Conservation (phyloP, 495 filamentous ascomycete genomes). For the Penicillium atrosanguineum region DNA sequence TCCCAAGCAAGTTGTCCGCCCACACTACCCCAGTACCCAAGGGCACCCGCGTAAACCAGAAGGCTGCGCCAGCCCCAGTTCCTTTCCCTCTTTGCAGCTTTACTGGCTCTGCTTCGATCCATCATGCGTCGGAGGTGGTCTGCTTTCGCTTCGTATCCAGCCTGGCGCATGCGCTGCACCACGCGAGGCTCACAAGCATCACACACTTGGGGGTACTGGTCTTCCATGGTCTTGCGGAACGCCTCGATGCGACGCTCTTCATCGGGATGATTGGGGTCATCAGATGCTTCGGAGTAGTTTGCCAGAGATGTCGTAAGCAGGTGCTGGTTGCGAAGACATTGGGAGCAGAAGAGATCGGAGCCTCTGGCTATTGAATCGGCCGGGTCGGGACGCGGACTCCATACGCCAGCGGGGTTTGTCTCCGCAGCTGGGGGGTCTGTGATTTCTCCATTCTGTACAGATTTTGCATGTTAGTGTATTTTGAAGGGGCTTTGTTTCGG, state of each 20-base stretch:
- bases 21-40: conserved; percentile 53
- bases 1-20: conserved; percentile 45
- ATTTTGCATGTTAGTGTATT: not conserved
- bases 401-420: conserved; percentile 33
- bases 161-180: conserved; percentile 58
- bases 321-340: conserved; percentile 80
- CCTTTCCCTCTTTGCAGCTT: conserved; percentile 37
- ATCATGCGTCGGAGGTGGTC: conserved; percentile 73
- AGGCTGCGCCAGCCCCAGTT: conserved; percentile 51
- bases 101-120: conserved; percentile 55
- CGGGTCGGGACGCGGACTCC: conserved; percentile 31
- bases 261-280: conserved; percentile 60
- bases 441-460: conserved; percentile 70
- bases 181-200: conserved; percentile 68
- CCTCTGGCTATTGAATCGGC: conserved; percentile 34
- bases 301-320: conserved; percentile 65
- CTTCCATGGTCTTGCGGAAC: conserved; percentile 64
- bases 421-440: conserved; percentile 75
- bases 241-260: conserved; percentile 55
- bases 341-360: conserved; percentile 65
- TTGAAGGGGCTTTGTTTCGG: not conserved
- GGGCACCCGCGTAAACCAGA: conserved; percentile 44
- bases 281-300: conserved; percentile 65
- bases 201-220: conserved; percentile 82
- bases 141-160: conserved; percentile 75